A percentile compares a stretch with the other conserved stretches of the same genome.
Conservation (phyloP, 2,329 filamentous ascomycete genomes). For the Pseudocercospora fuligena region DNA sequence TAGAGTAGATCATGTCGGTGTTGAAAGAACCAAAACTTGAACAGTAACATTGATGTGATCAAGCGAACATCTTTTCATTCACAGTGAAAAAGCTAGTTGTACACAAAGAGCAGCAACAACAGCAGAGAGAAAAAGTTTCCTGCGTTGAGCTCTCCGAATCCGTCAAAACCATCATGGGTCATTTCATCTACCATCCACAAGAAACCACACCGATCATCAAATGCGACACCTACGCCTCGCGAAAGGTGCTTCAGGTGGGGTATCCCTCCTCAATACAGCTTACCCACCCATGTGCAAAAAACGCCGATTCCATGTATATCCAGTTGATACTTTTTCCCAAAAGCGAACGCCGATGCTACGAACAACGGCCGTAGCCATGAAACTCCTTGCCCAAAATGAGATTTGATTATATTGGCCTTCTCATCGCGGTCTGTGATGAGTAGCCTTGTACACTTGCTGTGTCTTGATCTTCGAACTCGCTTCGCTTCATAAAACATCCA, state of each 20-base stretch:
- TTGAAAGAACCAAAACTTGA: too few species aligned
- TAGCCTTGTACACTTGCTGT: slow-evolving; percentile 21
- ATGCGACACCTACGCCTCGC: slow-evolving; percentile 7
- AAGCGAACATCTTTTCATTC: slow-evolving; percentile 1
- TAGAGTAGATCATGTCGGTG: neutral
- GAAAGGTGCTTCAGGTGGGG: neutral
- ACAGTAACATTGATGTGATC: neutral
- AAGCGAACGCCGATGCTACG: neutral
- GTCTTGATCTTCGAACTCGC: neutral
- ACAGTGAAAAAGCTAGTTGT: neutral
- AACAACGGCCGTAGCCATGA: neutral
- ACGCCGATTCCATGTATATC: slow-evolving; percentile 5
- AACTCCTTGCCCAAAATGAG: neutral
- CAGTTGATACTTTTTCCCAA: neutral
- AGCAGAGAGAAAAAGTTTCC: too few species aligned
- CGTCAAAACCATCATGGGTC: slow-evolving; percentile 1
- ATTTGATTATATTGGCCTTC: neutral
- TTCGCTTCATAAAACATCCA: slow-evolving; percentile 68
- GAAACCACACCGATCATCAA: neutral
- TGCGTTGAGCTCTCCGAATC: neutral
- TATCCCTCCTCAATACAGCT: slow-evolving; percentile 4
- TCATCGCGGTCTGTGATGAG: slow-evolving; percentile 3
- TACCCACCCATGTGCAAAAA: neutral
- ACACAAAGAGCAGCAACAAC: neutral
- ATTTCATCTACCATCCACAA: slow-evolving; percentile 3